Base-by-base conservation (phyloP, 1,139 yeast species). In the Candida frijolesensis region DNA sequence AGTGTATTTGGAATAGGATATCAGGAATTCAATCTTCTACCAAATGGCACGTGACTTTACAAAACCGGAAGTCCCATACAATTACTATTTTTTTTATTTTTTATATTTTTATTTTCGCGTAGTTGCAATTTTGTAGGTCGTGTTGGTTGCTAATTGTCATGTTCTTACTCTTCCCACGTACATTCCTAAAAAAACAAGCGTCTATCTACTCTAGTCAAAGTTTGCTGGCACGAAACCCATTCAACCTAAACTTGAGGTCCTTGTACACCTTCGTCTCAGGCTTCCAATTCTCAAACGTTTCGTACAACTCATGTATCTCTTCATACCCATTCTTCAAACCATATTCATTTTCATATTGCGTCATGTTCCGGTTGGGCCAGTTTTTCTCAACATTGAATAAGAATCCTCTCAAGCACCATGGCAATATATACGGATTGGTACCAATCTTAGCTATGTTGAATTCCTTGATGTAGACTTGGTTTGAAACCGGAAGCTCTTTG, bases 321-420 rank as follows among this genome's bases (percentile, higher is more conserved):
- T 76, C 72, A 47, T 73, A 69, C 1, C 79, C 80, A 42, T 69
- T 71, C 53, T 65, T 65, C 14, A 72, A 69, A 37, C 66, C 33
- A 15, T 44, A 22, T 9, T 37, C 43, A 52, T 65, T 67, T 22
- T 51, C 43, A 34, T 43, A 45, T n/a, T 15, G 46, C 25, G 39
- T 35, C n/a, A 38, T 14, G 51, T 61, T 64, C 40, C 68, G 63
- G 50, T 65, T 66, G 40, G 78, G 79, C 80, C 80, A 76, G 55
- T 76, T 85, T 79, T 66, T 74, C 55, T 91, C 86, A 57, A 82
- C 79, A 57, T 80, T 82, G 55, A 80, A 80, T 34, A 91, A 69
- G 42, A 92, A 69, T 0, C 97, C 97, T 43, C 97, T 74, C 68
- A 90, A 80, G 60, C 96, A 88, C 97, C 97, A 92, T 0, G 98